Evolutionary conservation across 2,329 filamentous ascomycete genomes (phyloP).

Genomic region (Fusarium sp.): DNA sequence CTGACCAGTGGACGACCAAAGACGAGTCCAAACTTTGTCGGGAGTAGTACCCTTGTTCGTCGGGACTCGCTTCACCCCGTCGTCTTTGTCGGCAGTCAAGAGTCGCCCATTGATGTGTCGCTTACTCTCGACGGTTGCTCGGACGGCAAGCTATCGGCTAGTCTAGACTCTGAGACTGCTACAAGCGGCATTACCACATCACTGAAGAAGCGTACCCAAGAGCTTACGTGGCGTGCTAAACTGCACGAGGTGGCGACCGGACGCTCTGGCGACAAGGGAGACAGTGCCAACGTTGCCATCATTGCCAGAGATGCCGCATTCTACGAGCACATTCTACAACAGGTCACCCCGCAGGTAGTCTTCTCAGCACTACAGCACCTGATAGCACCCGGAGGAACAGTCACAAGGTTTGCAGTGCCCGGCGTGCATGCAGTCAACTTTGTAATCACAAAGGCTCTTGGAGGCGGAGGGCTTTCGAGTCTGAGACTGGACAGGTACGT

Average conservation of each 20-base stretch:
- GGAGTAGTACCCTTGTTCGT: not conserved
- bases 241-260: not conserved
- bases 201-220: not conserved
- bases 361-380: not conserved
- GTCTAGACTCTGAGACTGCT: not conserved
- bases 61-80: not conserved
- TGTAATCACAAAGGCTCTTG: not conserved
- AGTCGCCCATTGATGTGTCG: not conserved
- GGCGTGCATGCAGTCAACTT: not conserved
- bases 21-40: not conserved
- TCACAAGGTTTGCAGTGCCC: not conserved
- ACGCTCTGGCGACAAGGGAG: not conserved
- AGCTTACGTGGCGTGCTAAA: not conserved
- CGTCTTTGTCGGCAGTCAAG: not conserved
- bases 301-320: not conserved
- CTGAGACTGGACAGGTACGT: not conserved
- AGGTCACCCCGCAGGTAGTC: not conserved
- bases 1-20: not conserved
- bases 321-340: not conserved
- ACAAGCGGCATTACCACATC: not conserved
- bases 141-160: not conserved
- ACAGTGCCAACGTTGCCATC: not conserved
- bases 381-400: not conserved
- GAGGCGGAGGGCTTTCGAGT: not conserved
- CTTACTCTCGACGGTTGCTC: not conserved